Percentiles rank a stretch among this genome's conserved stretches.
These are phyloP conservation scores for Xylaria sp. DNA, from an alignment of 2,329 filamentous ascomycete species.

Conservation along the genomic window DNA sequence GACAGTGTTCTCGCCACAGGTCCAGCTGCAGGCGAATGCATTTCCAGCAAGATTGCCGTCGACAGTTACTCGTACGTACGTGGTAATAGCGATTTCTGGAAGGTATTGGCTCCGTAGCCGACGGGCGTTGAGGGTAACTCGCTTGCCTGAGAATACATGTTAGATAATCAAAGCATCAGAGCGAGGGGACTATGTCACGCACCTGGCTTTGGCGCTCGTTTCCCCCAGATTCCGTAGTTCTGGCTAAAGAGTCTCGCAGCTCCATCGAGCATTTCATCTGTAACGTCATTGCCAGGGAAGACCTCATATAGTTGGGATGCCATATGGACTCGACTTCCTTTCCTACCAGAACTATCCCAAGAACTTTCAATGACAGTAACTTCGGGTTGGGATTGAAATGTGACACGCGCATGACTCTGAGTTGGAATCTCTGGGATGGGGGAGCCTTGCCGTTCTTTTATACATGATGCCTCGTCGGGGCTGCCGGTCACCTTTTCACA, in stretches of 20 bases:
- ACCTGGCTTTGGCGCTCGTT: constrained; percentile 17
- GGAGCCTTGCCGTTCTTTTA: too few relatives aligned
- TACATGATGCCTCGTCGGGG: too few relatives aligned
- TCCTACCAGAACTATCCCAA: neutral
- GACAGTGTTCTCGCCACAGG: constrained; percentile 33
- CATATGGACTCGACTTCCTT: too few relatives aligned
- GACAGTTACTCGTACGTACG: constrained; percentile 38
- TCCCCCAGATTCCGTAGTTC: constrained; percentile 38
- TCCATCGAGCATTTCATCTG: constrained; percentile 40
- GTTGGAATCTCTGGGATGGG: too few relatives aligned
- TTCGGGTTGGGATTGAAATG: too few relatives aligned
- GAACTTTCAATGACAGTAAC: constrained; percentile 7
- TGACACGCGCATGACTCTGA: too few relatives aligned
- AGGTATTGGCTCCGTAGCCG: constrained; percentile 42
- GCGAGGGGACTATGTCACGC: neutral
- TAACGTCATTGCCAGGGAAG: constrained; percentile 30
- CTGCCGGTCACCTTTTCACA: too few relatives aligned
- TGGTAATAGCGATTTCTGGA: constrained; percentile 28
- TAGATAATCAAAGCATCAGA: constrained; percentile 1
- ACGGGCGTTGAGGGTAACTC: constrained; percentile 27
- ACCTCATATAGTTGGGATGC: constrained; percentile 1
- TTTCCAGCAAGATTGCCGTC: constrained; percentile 39
- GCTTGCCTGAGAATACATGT: constrained; percentile 9
- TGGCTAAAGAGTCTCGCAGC: constrained; percentile 43
- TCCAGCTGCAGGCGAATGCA: constrained; percentile 42